Evolutionary conservation across 2,329 filamentous ascomycete species (phyloP).

Genomic region (Chrysoporthe deuterocubensis): DNA sequence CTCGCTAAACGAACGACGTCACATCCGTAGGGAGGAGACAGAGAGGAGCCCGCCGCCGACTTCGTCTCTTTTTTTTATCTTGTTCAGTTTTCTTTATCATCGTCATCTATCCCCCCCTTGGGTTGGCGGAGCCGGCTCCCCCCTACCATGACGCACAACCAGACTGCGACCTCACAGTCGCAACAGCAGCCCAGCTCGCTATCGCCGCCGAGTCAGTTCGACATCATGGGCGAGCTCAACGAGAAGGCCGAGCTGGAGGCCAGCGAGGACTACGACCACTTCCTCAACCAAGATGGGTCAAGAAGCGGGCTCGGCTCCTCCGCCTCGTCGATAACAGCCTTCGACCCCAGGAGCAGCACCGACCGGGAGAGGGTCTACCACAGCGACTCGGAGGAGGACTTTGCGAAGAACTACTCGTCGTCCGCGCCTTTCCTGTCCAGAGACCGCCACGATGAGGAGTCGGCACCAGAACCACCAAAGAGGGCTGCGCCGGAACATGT

Average conservation of each 20-base stretch:
- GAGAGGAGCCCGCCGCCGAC: not conserved
- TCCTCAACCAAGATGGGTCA: slow-evolving; percentile 20
- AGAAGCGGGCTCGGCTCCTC: slow-evolving; percentile 18
- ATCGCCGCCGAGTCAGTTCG: slow-evolving; percentile 22
- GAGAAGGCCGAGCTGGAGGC: slow-evolving; percentile 20
- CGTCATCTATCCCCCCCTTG: slow-evolving; percentile 10
- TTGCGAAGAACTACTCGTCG: slow-evolving; percentile 27
- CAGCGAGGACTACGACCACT: slow-evolving; percentile 19
- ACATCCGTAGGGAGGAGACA: not conserved
- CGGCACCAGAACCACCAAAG: slow-evolving; percentile 33
- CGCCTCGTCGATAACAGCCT: slow-evolving; percentile 26
- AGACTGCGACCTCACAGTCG: slow-evolving; percentile 20
- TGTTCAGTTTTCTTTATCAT: not conserved
- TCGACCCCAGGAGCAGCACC: slow-evolving; percentile 22
- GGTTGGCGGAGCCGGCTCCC: slow-evolving; percentile 26
- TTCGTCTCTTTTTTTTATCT: not conserved
- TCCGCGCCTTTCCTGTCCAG: slow-evolving; percentile 30
- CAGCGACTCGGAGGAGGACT: slow-evolving; percentile 25
- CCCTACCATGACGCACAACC: slow-evolving; percentile 12
- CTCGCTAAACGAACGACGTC: slow-evolving; percentile 7
- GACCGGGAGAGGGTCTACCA: slow-evolving; percentile 21
- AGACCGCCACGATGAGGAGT: slow-evolving; percentile 26
- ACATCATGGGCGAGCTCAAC: slow-evolving; percentile 22
- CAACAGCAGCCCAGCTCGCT: slow-evolving; percentile 16
- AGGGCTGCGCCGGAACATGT: slow-evolving; percentile 41